Evolutionary conservation across 208 protist genomes (phyloP).

Genomic region (Porcisia deanei): DNA sequence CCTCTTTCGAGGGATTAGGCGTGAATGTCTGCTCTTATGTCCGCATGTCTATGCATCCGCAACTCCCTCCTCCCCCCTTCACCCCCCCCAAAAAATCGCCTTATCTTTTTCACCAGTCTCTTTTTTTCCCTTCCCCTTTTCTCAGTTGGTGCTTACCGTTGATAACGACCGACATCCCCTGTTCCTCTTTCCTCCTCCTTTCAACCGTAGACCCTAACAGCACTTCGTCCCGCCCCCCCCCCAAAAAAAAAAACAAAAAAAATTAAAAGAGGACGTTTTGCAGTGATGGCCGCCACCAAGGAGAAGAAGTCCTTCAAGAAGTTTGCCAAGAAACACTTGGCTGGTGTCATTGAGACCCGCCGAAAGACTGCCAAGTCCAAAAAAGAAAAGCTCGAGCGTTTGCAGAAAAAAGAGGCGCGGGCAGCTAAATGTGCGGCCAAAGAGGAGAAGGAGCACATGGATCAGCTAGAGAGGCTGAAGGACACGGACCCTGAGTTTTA

Average conservation of each 20-base stretch:
- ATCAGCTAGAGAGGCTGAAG: conserved; percentile 89
- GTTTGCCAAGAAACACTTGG: conserved; percentile 92
- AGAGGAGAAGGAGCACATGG: conserved; percentile 88
- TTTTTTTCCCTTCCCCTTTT: not conserved
- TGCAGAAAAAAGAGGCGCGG: conserved; percentile 74
- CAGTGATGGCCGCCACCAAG: conserved; percentile 64
- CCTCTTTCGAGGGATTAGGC: not conserved
- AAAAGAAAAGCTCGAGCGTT: conserved; percentile 88
- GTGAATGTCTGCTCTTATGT: not conserved
- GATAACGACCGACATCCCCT: not conserved
- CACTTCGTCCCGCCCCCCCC: not conserved
- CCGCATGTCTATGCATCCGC: not conserved
- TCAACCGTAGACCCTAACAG: not conserved
- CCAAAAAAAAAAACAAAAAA: not conserved
- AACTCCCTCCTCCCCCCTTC: not conserved
- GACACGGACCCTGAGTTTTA: conserved; percentile 91
- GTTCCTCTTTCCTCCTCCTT: conserved; percentile 7
- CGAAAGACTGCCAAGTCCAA: conserved; percentile 85
- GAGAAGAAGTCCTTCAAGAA: conserved; percentile 94
- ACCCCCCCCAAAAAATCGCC: too few species aligned
- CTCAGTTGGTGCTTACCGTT: not conserved
- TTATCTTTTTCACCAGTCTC: too few species aligned
- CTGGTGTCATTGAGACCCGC: conserved; percentile 86
- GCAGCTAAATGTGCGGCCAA: conserved; percentile 60
- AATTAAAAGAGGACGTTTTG: too few species aligned